phyloP scores from a whole-genome alignment of 2,329 filamentous ascomycete genomes.

The Calonectria hawksworthii region DNA sequence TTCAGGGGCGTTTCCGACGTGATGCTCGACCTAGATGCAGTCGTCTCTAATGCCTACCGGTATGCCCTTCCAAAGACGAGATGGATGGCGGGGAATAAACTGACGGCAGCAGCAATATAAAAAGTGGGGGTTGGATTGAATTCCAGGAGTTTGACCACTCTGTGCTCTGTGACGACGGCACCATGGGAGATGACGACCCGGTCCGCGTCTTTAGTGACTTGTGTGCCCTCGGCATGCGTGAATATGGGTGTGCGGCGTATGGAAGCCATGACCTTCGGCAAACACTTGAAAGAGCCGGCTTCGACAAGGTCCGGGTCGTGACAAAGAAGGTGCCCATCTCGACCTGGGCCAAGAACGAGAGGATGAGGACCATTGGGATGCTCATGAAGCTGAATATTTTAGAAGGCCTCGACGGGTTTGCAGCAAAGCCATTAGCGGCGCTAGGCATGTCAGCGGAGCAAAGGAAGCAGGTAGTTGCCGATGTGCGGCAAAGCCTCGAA shows the following conservation, averaged over 20 bases:
- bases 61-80: conserved; percentile 29
- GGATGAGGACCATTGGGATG: conserved; percentile 57
- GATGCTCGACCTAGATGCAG: conserved; percentile 64
- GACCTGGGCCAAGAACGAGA: conserved; percentile 58
- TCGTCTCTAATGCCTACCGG: conserved; percentile 58
- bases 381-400: conserved; percentile 59
- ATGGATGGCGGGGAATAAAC: background rate
- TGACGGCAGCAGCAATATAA: conserved; percentile 53
- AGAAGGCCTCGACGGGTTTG: conserved; percentile 58
- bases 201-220: conserved; percentile 52
- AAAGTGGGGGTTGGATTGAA: conserved; percentile 66
- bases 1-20: conserved; percentile 63
- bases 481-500: conserved; percentile 51
- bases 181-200: conserved; percentile 57
- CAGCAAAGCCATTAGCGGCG: conserved; percentile 57
- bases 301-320: conserved; percentile 58
- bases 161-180: conserved; percentile 59
- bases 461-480: conserved; percentile 50
- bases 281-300: conserved; percentile 58
- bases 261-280: conserved; percentile 51
- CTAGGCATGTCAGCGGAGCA: conserved; percentile 52
- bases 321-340: conserved; percentile 62
- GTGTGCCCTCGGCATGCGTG: conserved; percentile 48
- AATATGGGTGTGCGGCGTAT: conserved; percentile 57
- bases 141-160: conserved; percentile 61